Evolutionary conservation across 208 protist species (phyloP).

Genomic region (Leishmania tropica): DNA sequence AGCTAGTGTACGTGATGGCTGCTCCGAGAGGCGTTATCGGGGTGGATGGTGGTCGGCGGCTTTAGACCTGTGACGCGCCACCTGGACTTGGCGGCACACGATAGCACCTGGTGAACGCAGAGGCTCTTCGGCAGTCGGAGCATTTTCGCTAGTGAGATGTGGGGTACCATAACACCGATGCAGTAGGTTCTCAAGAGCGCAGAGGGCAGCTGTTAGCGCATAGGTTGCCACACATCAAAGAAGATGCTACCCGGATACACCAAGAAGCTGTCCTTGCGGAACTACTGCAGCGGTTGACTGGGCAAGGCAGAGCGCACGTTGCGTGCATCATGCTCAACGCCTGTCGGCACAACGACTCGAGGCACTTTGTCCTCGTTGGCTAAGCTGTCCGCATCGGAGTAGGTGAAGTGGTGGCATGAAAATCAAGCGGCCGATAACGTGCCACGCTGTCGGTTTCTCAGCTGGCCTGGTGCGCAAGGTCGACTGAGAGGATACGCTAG

Average conservation of each 20-base stretch:
- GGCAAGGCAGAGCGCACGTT: not conserved
- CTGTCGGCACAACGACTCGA: not conserved
- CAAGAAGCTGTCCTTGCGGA: not conserved
- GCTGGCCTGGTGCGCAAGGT: not conserved
- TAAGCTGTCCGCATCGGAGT: not conserved
- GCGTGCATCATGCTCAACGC: not conserved
- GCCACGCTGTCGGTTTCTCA: not conserved
- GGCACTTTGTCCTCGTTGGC: not conserved
- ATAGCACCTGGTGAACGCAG: not conserved
- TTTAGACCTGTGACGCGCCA: not conserved
- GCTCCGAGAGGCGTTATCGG: constrained; percentile 37
- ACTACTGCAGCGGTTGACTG: not conserved
- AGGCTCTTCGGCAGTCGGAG: not conserved
- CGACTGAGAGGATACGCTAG: not conserved
- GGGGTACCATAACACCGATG: constrained; percentile 1
- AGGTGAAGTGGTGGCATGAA: not conserved
- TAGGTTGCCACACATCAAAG: not conserved
- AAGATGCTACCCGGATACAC: constrained; percentile 1
- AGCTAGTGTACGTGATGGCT: constrained; percentile 13
- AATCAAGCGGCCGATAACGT: not conserved
- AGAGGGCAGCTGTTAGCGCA: not conserved
- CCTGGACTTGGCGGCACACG: not conserved
- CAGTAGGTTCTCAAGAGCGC: not conserved
- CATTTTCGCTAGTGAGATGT: not conserved
- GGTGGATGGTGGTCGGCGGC: constrained; percentile 29